Evolutionary conservation across 306 rosid genomes (phyloP).

Genomic region (Dalbergia cochinchinensis): DNA sequence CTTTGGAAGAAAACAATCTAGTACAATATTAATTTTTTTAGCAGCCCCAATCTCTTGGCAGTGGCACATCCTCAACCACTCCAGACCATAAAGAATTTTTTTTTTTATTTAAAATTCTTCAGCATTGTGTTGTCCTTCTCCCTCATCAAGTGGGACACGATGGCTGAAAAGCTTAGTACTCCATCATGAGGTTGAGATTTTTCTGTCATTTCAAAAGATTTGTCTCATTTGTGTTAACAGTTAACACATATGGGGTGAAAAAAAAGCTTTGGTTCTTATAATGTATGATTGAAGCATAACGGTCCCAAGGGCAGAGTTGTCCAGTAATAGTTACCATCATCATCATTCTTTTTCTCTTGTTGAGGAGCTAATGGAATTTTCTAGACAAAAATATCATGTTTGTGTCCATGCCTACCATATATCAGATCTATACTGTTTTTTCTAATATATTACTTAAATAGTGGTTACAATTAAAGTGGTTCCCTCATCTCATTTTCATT

Average conservation of each 20-base stretch:
- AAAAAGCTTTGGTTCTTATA: slow-evolving; percentile 24
- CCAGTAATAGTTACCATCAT: background rate
- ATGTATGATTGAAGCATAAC: slow-evolving; percentile 23
- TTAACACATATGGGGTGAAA: slow-evolving; percentile 34
- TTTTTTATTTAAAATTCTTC: no score
- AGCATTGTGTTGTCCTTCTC: slow-evolving; percentile 6
- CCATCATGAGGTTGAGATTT: slow-evolving; percentile 40
- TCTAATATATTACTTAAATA: background rate
- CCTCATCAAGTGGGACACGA: slow-evolving; percentile 42
- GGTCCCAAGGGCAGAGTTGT: slow-evolving; percentile 32
- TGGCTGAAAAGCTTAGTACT: slow-evolving; percentile 44
- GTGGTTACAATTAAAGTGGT: slow-evolving; percentile 41
- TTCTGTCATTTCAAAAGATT: slow-evolving; percentile 28
- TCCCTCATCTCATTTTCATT: background rate
- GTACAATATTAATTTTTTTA: background rate
- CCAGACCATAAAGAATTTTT: slow-evolving; percentile 2
- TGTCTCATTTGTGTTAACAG: slow-evolving; percentile 31
- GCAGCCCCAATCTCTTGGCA: slow-evolving; percentile 21
- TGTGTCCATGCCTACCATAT: background rate
- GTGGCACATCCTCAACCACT: slow-evolving; percentile 33
- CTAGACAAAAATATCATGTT: background rate
- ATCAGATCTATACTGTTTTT: background rate
- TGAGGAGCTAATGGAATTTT: slow-evolving; percentile 15
- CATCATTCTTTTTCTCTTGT: slow-evolving; percentile 9
- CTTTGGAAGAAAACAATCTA: background rate